phyloP scores from a whole-genome alignment of 2,329 filamentous ascomycete genomes.

The Cordyceps cateniannulata region DNA sequence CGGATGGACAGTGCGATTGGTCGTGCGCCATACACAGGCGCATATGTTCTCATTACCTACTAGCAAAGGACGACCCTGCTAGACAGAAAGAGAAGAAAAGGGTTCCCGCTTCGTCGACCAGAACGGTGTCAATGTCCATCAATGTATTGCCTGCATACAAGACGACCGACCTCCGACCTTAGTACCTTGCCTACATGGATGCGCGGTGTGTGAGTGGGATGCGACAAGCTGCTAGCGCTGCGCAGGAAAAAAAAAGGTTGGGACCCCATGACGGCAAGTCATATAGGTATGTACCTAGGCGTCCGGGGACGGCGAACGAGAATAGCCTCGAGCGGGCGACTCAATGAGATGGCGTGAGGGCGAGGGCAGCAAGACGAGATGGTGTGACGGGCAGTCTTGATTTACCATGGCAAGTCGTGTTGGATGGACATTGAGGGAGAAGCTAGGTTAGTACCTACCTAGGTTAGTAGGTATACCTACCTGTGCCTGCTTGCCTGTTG shows the following conservation, averaged over 20 bases:
- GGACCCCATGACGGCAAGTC: conserved; percentile 9
- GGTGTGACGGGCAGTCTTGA: no score
- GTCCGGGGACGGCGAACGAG: not conserved
- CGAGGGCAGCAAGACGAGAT: no score
- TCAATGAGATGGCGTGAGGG: not conserved
- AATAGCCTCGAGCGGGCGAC: not conserved
- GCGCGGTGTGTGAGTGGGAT: conserved; percentile 11
- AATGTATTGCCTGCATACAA: conserved; percentile 1
- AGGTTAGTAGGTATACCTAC: no score
- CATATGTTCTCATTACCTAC: not conserved
- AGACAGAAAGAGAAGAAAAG: not conserved
- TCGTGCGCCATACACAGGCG: not conserved
- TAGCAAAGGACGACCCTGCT: not conserved
- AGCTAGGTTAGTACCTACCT: no score
- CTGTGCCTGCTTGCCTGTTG: not conserved
- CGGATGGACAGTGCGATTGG: not conserved
- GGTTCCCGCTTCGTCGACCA: not conserved
- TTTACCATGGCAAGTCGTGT: no score
- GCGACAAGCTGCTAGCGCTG: not conserved
- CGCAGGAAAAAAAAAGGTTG: not conserved
- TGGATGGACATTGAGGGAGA: no score
- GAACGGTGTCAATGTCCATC: not conserved
- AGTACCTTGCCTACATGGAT: not conserved
- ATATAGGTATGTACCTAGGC: not conserved
- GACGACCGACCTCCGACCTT: not conserved